Conservation (phyloP, 306 rosid genomes). For the Citrullus mucosospermus region DNA sequence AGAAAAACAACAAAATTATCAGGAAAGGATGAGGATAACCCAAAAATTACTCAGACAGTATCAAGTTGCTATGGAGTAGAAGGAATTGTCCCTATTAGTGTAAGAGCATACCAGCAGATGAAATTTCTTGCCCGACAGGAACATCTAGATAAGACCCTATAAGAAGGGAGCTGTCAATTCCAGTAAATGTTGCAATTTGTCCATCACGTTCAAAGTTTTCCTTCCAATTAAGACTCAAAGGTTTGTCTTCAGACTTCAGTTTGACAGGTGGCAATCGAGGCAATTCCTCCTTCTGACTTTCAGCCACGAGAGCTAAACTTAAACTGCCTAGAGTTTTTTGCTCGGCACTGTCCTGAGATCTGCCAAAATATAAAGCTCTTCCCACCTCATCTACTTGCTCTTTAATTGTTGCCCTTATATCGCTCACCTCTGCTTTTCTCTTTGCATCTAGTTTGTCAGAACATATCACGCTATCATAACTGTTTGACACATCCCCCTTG, state of each 20-base stretch:
- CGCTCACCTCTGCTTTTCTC: conserved; percentile 36
- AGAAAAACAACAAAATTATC: not conserved
- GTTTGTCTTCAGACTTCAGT: conserved; percentile 81
- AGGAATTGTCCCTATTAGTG: not conserved
- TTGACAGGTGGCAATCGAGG: conserved; percentile 91
- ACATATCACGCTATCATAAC: conserved; percentile 28
- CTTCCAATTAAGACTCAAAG: conserved; percentile 53
- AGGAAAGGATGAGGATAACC: not conserved
- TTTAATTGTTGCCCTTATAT: conserved; percentile 52
- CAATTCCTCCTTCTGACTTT: conserved; percentile 68
- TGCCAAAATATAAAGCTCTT: conserved; percentile 52
- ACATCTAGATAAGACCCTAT: conserved; percentile 81
- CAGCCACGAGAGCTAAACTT: conserved; percentile 42
- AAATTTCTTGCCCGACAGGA: conserved; percentile 88
- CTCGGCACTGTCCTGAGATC: conserved; percentile 56
- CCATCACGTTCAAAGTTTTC: conserved; percentile 72
- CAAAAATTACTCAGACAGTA: not conserved
- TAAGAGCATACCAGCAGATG: conserved; percentile 51
- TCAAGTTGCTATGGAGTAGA: not conserved
- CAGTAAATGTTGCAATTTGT: conserved; percentile 28
- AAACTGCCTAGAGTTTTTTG: conserved; percentile 34
- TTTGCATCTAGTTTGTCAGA: conserved; percentile 59
- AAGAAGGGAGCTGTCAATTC: conserved; percentile 44
- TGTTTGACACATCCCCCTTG: conserved; percentile 38
- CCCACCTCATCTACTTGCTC: conserved; percentile 86